Evolutionary conservation across 306 rosid genomes (phyloP), one percentile per base, ranked within the genome.

Genomic region (Erythrophleum fordii): DNA sequence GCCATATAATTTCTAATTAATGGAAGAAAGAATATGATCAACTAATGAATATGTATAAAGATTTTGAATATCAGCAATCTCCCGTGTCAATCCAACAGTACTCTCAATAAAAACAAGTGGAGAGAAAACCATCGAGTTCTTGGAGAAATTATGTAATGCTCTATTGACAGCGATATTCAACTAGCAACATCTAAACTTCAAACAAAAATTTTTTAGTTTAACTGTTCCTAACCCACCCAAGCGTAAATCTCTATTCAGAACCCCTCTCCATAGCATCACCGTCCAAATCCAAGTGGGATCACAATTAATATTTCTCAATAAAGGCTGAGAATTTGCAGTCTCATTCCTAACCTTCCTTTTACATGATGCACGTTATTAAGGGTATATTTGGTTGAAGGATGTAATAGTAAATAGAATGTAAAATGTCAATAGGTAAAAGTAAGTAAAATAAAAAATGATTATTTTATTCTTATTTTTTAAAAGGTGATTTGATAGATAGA

Each of bases 261-360:
- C 37, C 80, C 56, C 48, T 34, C 44, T 11, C 42, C 1, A 5
- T 37, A 37, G 82, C 51, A 61, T 42, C 29, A 61, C 6, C 44
- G 69, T 65, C 48, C 51, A 71, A 72, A 79, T 20, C 13, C 74
- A 61, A 41, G 8, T 12, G 52, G n/a, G 61, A 34, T 65, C 51
- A 66, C 58, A 31, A 17, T 69, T 51, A 29, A 75, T 16, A 71
- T n/a, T n/a, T 23, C 28, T 45, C 9, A 65, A 42, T 46, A 20
- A 31, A 65, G 28, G 46, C 59, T 62, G 45, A 56, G n/a, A n/a
- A n/a, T n/a, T n/a, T n/a, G n/a, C n/a, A n/a, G 42, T 75, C 75
- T 69, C 44, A 62, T 76, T 70, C 80, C 22, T 14, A 37, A 16
- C 39, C 20, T 75, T 76, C 53, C 77, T 55, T 65, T 73, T n/a